Conservation (phyloP, 75 land plant genomes). For the Adiantum capillusveneris region DNA sequence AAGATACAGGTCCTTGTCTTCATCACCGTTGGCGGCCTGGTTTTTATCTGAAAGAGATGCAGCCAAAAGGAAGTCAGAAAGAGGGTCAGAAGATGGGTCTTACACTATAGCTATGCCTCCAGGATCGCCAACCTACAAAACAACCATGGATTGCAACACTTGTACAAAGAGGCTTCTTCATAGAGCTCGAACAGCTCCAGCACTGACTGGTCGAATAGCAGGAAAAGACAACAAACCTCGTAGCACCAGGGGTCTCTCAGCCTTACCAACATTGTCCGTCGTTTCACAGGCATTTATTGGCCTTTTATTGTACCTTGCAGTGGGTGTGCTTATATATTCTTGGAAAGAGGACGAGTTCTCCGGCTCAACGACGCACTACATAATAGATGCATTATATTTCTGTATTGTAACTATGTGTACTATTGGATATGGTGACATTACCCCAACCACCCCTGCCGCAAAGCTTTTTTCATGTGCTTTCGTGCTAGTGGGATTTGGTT, state of each 20-base stretch:
- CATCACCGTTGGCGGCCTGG: background rate
- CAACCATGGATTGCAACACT: background rate
- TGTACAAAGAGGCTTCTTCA: background rate
- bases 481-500: conserved; percentile 25
- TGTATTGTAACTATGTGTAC: conserved; percentile 39
- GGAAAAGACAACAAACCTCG: background rate
- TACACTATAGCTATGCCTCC: background rate
- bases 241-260: background rate
- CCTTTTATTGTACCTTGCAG: conserved; percentile 19
- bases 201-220: background rate
- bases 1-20: background rate
- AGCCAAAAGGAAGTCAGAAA: background rate
- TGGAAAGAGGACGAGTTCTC: conserved; percentile 15
- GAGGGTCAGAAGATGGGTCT: background rate
- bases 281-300: conserved; percentile 15
- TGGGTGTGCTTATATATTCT: conserved; percentile 15
- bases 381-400: conserved; percentile 31
- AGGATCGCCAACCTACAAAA: background rate
- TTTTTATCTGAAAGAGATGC: background rate
- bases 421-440: conserved; percentile 35
- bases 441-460: conserved; percentile 18
- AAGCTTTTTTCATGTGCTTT: conserved; percentile 27
- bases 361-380: background rate
- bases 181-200: background rate
- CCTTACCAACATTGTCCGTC: background rate